Percentiles rank a stretch among this genome's conserved stretches.
phyloP scores from a whole-genome alignment of 164 flowering plant genomes.

The Chimonanthus praecox region DNA sequence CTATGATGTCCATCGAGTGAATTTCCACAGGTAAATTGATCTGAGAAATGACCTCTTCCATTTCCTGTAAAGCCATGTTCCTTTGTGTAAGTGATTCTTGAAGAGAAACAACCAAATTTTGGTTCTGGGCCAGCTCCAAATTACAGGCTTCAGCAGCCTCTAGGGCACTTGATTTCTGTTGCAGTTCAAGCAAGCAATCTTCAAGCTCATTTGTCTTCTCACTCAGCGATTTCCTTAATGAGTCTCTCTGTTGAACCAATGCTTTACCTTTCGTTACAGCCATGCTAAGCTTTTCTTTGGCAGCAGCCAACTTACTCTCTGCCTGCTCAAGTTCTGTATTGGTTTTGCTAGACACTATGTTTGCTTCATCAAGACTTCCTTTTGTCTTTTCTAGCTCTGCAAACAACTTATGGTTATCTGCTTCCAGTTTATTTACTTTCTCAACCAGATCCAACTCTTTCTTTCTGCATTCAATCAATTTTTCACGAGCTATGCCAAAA shows the following conservation, averaged over 20 bases:
- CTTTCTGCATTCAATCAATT: slow-evolving; percentile 36
- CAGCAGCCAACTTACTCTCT: slow-evolving; percentile 45
- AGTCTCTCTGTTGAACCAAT: slow-evolving; percentile 87
- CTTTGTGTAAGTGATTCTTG: slow-evolving; percentile 50
- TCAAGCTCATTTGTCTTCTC: slow-evolving; percentile 79
- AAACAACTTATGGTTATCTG: slow-evolving; percentile 41
- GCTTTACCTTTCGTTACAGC: slow-evolving; percentile 98
- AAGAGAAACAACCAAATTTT: slow-evolving; percentile 47
- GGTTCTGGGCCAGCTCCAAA: slow-evolving; percentile 45
- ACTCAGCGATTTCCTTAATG: slow-evolving; percentile 57
- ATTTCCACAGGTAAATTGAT: slow-evolving; percentile 33
- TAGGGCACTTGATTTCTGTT: slow-evolving; percentile 64
- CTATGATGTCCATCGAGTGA: slow-evolving; percentile 38
- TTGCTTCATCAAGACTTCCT: slow-evolving; percentile 26
- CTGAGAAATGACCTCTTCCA: slow-evolving; percentile 49
- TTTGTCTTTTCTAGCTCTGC: slow-evolving; percentile 47
- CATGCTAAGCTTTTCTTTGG: slow-evolving; percentile 86
- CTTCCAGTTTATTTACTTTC: slow-evolving; percentile 41
- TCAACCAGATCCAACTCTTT: slow-evolving; percentile 40
- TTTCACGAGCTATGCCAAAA: slow-evolving; percentile 34
- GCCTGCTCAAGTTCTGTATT: slow-evolving; percentile 78
- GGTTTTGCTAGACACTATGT: slow-evolving; percentile 40
- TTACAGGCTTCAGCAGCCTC: slow-evolving; percentile 46
- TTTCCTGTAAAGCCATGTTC: slow-evolving; percentile 32
- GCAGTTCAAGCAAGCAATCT: slow-evolving; percentile 47